A percentile compares a stretch with the other conserved stretches of the same genome.
These are phyloP conservation scores for Phaeosphaeriaceae sp. DNA, from an alignment of 2,329 filamentous ascomycete genomes.

Conservation along the genomic window DNA sequence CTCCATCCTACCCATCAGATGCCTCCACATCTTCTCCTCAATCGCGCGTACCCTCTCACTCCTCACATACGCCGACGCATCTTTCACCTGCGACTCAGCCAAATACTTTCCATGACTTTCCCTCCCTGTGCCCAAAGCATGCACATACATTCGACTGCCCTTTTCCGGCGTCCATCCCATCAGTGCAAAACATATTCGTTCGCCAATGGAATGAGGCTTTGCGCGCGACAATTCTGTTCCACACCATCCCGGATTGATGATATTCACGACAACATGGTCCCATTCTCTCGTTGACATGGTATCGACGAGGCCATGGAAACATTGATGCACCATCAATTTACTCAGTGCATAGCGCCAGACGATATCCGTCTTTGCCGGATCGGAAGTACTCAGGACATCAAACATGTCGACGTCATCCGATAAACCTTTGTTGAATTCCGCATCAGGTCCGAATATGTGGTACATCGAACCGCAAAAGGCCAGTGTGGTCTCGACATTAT, in stretches of 20 bases:
- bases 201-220: constrained; percentile 30
- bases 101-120: constrained; percentile 48
- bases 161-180: constrained; percentile 49
- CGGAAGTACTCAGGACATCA: constrained; percentile 20
- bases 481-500: constrained; percentile 15
- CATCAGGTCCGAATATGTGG: constrained; percentile 11
- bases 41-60: constrained; percentile 4
- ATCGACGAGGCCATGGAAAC: background rate
- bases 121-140: constrained; percentile 30
- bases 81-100: constrained; percentile 14
- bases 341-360: background rate
- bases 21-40: constrained; percentile 1
- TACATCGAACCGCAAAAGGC: constrained; percentile 16
- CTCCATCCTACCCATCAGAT: constrained; percentile 6
- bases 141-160: constrained; percentile 48
- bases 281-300: constrained; percentile 28
- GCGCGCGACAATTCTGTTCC: constrained; percentile 38
- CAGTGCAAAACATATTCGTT: constrained; percentile 10
- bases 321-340: constrained; percentile 2
- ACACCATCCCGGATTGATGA: constrained; percentile 35
- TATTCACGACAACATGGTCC: constrained; percentile 38
- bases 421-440: background rate
- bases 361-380: constrained; percentile 2
- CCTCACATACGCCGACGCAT: background rate
- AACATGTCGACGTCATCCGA: constrained; percentile 3